Conservation (phyloP, 768 basidiomycete species). For the Guyanaporus albipodus region DNA sequence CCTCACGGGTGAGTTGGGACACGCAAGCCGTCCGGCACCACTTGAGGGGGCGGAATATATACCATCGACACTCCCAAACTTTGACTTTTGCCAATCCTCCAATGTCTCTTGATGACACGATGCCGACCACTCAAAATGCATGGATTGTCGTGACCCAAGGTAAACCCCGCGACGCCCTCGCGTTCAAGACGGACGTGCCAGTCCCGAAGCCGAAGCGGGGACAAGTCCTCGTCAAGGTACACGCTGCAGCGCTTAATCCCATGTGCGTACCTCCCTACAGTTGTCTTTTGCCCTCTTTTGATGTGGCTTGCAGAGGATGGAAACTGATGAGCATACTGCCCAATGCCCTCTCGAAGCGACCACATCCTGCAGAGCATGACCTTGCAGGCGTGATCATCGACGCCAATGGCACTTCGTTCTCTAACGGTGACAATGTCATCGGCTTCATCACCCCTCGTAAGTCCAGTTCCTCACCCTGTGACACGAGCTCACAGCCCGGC, state of each 20-base stretch:
- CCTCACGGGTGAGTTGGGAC: too few species aligned
- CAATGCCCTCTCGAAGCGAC: constrained; percentile 43
- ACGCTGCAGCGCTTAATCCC: constrained; percentile 63
- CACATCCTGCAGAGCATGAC: constrained; percentile 57
- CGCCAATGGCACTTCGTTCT: constrained; percentile 48
- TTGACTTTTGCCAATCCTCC: not conserved
- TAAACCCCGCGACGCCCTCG: constrained; percentile 28
- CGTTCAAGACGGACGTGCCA: constrained; percentile 24
- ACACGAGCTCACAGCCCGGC: too few species aligned
- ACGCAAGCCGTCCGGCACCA: too few species aligned
- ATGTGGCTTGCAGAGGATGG: constrained; percentile 44
- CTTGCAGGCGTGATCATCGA: constrained; percentile 60
- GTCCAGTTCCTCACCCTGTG: too few species aligned
- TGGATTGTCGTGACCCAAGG: constrained; percentile 33
- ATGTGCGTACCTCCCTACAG: constrained; percentile 38
- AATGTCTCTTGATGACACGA: constrained; percentile 1
- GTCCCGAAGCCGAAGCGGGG: constrained; percentile 35
- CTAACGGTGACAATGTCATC: constrained; percentile 59
- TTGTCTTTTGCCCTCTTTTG: not conserved
- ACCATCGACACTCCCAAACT: not conserved
- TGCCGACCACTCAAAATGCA: constrained; percentile 26
- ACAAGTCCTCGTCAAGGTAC: constrained; percentile 49
- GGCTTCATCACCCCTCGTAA: constrained; percentile 45
- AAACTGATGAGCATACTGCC: constrained; percentile 53
- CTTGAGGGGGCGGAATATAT: too few species aligned